phyloP scores from a whole-genome alignment of 2,329 filamentous ascomycete species.

The Botrytis aclada region DNA sequence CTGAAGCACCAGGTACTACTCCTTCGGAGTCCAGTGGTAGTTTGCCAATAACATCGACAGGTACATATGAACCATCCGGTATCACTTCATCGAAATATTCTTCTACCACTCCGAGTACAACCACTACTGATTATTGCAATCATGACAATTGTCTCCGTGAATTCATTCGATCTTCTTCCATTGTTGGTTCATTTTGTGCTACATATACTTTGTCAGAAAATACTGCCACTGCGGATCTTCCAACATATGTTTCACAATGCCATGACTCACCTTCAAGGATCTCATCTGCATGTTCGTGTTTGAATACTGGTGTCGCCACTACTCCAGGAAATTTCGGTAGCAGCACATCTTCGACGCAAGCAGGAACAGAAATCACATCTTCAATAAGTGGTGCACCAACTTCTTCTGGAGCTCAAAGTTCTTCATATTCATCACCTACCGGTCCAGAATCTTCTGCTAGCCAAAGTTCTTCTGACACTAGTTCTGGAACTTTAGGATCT shows the following conservation, averaged over 20 bases:
- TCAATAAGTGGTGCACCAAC: not conserved
- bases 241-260: constrained; percentile 30
- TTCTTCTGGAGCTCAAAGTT: constrained; percentile 1
- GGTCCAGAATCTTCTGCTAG: constrained; percentile 13
- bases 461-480: not conserved
- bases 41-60: not conserved
- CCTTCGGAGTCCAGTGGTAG: not conserved
- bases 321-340: constrained; percentile 4
- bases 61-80: constrained; percentile 3
- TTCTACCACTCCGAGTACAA: constrained; percentile 9
- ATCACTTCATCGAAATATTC: not conserved
- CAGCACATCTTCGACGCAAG: not conserved
- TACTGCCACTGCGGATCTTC: constrained; percentile 26
- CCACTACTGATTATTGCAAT: constrained; percentile 24
- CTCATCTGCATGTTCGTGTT: constrained; percentile 33
- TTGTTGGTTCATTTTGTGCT: constrained; percentile 29
- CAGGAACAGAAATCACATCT: not conserved
- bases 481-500: not conserved
- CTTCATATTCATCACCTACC: constrained; percentile 7
- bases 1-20: not conserved
- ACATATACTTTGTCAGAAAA: constrained; percentile 29
- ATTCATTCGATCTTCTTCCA: constrained; percentile 24
- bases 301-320: constrained; percentile 16
- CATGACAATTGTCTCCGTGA: constrained; percentile 33
- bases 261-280: constrained; percentile 25